phyloP scores from a whole-genome alignment of 805 yeast species.

The Hanseniaspora taiwanica region DNA sequence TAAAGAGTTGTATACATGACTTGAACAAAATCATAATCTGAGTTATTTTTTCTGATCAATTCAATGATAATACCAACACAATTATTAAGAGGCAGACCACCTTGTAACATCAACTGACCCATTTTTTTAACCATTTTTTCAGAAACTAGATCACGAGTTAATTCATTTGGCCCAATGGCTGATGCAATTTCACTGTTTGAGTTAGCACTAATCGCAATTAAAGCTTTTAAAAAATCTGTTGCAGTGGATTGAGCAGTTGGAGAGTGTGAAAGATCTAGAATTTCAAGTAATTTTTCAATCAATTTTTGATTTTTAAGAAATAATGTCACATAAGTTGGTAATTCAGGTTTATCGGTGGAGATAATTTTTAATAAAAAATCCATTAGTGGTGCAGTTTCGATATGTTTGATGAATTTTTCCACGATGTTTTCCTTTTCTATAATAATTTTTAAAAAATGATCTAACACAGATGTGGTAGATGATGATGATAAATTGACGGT shows the following conservation, averaged over 20 bases:
- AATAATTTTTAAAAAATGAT: conserved; percentile 40
- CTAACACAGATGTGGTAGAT: conserved; percentile 13
- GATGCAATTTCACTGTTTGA: conserved; percentile 77
- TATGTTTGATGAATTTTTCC: conserved; percentile 67
- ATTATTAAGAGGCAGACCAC: conserved; percentile 81
- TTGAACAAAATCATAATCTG: conserved; percentile 86
- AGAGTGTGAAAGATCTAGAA: conserved; percentile 52
- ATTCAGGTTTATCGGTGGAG: conserved; percentile 84
- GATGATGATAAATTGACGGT: too few species aligned
- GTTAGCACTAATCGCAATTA: conserved; percentile 87
- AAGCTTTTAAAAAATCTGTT: conserved; percentile 88
- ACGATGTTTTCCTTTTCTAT: conserved; percentile 58
- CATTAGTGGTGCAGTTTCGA: conserved; percentile 89
- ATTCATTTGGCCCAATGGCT: conserved; percentile 90
- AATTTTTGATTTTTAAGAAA: conserved; percentile 58
- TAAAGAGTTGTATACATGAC: conserved; percentile 72
- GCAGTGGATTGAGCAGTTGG: conserved; percentile 82
- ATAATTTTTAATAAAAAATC: conserved; percentile 82
- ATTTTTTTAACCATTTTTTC: conserved; percentile 51
- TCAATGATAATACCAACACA: conserved; percentile 94
- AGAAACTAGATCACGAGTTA: conserved; percentile 82
- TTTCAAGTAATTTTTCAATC: conserved; percentile 58
- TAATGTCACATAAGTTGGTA: conserved; percentile 77
- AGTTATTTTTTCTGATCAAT: conserved; percentile 85
- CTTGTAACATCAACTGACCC: conserved; percentile 63